Evolutionary conservation across 495 filamentous ascomycete genomes (phyloP), one percentile per base, ranked within the genome.

Genomic region (Xylaria bambusicola): DNA sequence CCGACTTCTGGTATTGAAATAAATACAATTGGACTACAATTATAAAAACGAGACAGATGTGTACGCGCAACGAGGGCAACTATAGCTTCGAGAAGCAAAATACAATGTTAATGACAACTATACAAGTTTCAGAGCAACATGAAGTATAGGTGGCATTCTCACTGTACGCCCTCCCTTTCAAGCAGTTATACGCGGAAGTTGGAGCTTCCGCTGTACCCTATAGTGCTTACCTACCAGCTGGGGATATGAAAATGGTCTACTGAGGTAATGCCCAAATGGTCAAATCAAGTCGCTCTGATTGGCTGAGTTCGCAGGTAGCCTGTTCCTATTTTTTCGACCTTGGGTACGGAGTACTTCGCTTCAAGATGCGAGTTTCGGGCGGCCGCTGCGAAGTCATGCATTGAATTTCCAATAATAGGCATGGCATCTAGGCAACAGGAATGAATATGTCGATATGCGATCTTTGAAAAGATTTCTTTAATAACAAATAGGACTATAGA

Each of bases 151-250:
- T 44, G 41, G 15, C 41, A 44, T 44, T n/a, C 41, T 44, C 41
- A 21, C 15, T 44, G 41, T 10, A 21, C 17, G 6, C 36, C 13
- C 13, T 38, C 36, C 17, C 41, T 44, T 21, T 17, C 17, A 44
- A 13, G 24, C 6, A 12, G 38, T 3, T 17, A 15, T 17, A 41
- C 38, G 23, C 52, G 52, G 52, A 54, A 44, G 24, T 42, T 42
- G 52, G 52, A 44, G 52, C 52, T 54, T 54, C 52, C 52, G 52
- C 52, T 29, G 40, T 27, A 26, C 21, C 50, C 50, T n/a, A n/a
- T n/a, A n/a, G 29, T 15, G 29, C 15, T 10, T 20, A 8, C 36
- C 18, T 8, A 35, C 41, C 50, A 29, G 33, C 50, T 52, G 50
- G 23, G 49, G 29, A 10, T 6, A 52, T 52, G 49, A 31, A 35